Base-by-base conservation (phyloP, 1,139 yeast genomes). In the Geotrichum bryndzae region DNA sequence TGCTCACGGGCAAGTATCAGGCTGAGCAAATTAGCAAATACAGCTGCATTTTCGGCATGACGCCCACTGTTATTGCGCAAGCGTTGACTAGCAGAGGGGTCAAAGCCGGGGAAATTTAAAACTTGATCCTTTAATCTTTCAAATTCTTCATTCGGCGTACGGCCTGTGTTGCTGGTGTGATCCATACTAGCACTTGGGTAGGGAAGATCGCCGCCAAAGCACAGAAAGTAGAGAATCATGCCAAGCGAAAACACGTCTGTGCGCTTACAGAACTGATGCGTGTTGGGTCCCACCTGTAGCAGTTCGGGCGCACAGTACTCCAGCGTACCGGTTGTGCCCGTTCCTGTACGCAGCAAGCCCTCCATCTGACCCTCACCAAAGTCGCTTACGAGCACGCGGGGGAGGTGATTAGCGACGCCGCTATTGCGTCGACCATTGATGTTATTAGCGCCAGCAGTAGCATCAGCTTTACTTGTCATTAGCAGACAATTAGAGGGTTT, bases 301-400 rank as follows among this genome's bases (percentile, higher is more conserved):
- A 90, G 78, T 68, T 90, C 96, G 0, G 96, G 97, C 0, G 96
- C 96, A 35, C 92, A 86, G 68, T 85, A 90, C 70, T 90, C 97
- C 29, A 90, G 71, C 0, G 97, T 90, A 0, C 97, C 97, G 0
- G 97, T 90, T 56, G 85, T 83, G 0, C 97, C 97, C 10, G 87
- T 82, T 0, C 85, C 86, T 7, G 76, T 72, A 60, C 89, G 73
- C 56, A 72, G 70, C 31, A 80, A 79, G 1, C 88, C 90, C 56
- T 86, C 86, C 66, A 88, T 78, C 66, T 88, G 90, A 3, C 96
- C 90, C 72, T 91, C 97, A 1, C 97, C 97, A 72, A 91, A 88
- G 74, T 91, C 97, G 50, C 96, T 87, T 11, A 91, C 94, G 23
- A 90, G 78, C 0, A 89, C 83, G 27, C 81, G 82, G 0, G 96